phyloP scores from a whole-genome alignment of 306 rosid genomes.

The Ormosia semicastrata region DNA sequence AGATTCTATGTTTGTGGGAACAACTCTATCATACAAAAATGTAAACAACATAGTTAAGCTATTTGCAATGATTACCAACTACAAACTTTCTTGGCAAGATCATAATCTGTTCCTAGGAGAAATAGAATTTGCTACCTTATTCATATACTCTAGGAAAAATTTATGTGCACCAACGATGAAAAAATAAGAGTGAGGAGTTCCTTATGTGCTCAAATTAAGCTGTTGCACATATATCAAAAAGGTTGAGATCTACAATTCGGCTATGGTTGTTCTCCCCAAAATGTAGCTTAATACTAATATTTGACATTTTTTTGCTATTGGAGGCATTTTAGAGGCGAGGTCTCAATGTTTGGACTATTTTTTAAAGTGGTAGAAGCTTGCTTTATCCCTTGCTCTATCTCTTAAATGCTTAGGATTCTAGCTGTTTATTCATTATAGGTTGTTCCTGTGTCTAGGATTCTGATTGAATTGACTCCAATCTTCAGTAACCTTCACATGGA shows the following conservation, averaged over 20 bases:
- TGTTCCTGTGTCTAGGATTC: not conserved
- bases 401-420: not conserved
- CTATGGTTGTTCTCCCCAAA: not conserved
- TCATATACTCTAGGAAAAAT: not conserved
- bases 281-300: not conserved
- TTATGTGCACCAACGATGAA: not conserved
- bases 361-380: not conserved
- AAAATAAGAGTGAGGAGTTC: not conserved
- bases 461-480: not conserved
- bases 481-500: not conserved
- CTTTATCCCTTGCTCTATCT: not conserved
- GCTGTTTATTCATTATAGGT: not conserved
- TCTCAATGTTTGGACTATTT: not conserved
- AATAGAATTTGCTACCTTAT: not conserved
- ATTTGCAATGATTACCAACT: not conserved
- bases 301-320: not conserved
- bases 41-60: constrained; percentile 7
- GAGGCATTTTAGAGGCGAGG: too few relatives aligned
- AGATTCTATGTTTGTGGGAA: not conserved
- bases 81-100: not conserved
- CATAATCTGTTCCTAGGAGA: not conserved
- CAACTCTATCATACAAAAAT: not conserved
- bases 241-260: not conserved
- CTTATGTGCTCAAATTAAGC: not conserved
- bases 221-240: not conserved